Base-by-base conservation (phyloP, 371 early-diverging fungal genomes). In the Circinella minor region DNA sequence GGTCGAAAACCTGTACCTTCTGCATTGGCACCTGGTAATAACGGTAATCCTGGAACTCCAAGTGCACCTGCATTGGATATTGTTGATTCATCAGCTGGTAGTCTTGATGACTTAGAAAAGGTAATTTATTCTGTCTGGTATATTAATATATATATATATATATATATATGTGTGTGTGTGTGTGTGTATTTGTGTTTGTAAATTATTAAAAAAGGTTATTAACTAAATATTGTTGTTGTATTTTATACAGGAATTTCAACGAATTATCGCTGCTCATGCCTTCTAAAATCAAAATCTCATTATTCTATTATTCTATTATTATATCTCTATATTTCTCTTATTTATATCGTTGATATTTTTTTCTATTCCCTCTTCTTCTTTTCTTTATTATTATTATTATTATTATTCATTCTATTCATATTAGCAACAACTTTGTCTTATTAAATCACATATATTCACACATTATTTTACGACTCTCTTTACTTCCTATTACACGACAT, bases 71-170 rank as follows among this genome's bases (percentile, higher is more conserved):
- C 57, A 5, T 38, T 65, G 47, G 67, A 67, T 59, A 36, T 67
- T 17, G 27, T 60, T 14, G 68, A 68, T 51, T 68, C 68, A 47
- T 49, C 70, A n/a, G 20, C 55, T 3, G 60, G 61, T 46, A 82
- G 74, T 66, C 73, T 82, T 66, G 80, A 78, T 70, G 83, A 82
- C 47, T 65, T 80, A 18, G 76, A 80, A 66, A 57, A 71, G 61
- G 79, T 81, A 75, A 68, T 3, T 43, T 11, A 9, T 43, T 43
- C 43, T 43, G 9, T 43, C 43, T 43, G 9, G 6, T 11, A 9
- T 11, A 11, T 9, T 43, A 43, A 11, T 43, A 3, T 43, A 11
- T 6, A 6, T 43, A 43, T 43, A 43, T 43, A 43, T 43, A 6
- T 43, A 43, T 43, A 3, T 43, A 3, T 6, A 3, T 43, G 27